Conservation (phyloP, 805 yeast genomes). For the Lipomyces yamanashiensis region DNA sequence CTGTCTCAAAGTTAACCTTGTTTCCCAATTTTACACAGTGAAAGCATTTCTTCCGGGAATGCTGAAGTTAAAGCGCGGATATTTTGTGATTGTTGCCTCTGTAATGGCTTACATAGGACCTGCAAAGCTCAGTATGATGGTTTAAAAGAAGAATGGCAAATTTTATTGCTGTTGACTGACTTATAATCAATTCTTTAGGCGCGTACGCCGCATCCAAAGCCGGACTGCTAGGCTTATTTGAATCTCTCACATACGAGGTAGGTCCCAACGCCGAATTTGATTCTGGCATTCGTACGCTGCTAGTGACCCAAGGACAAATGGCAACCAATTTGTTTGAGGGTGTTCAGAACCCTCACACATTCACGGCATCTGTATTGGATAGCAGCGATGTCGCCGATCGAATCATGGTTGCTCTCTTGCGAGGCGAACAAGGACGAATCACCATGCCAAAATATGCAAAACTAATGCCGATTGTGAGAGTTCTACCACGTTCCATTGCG, state of each 20-base stretch:
- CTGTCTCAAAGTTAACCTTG: constrained; percentile 67
- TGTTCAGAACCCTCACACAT: constrained; percentile 70
- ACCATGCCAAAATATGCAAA: constrained; percentile 78
- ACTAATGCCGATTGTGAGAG: constrained; percentile 71
- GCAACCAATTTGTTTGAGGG: constrained; percentile 73
- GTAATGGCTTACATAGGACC: constrained; percentile 86
- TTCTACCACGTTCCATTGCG: constrained; percentile 72
- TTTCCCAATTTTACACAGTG: constrained; percentile 70
- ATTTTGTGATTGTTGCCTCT: constrained; percentile 78
- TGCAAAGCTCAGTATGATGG: constrained; percentile 60
- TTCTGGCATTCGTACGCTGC: constrained; percentile 66
- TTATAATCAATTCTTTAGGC: constrained; percentile 38
- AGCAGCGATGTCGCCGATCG: constrained; percentile 67
- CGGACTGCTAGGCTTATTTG: constrained; percentile 82
- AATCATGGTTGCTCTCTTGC: constrained; percentile 60
- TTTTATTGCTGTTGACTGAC: neutral
- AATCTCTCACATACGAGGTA: constrained; percentile 72
- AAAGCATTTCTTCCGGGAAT: constrained; percentile 76
- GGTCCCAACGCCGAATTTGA: constrained; percentile 50
- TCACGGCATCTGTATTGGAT: constrained; percentile 81
- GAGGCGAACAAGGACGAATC: constrained; percentile 71
- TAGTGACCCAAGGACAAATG: constrained; percentile 87
- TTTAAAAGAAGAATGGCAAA: neutral
- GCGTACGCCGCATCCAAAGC: constrained; percentile 91
- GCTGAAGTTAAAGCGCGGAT: constrained; percentile 67